Evolutionary conservation across 108 stramenopile genomes (phyloP).

Genomic region (Parietichytrium sp.): DNA sequence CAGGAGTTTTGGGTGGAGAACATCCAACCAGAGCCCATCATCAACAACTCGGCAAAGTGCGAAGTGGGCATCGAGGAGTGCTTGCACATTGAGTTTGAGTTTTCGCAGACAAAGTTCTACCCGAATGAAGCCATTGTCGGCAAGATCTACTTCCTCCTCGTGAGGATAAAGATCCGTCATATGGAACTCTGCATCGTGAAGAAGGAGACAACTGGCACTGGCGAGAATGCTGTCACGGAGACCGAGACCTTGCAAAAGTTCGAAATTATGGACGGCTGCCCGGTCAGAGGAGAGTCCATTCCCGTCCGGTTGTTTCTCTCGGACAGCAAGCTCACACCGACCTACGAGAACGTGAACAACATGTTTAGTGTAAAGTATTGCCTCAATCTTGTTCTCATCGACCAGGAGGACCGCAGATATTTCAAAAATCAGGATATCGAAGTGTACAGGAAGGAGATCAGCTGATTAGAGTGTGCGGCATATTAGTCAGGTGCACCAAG

Average conservation of each 20-base stretch:
- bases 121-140: conserved; percentile 90
- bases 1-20: conserved; percentile 87
- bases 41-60: conserved; percentile 85
- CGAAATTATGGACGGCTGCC: conserved; percentile 99
- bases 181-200: conserved; percentile 98
- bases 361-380: conserved; percentile 93
- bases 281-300: conserved; percentile 86
- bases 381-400: conserved; percentile 96
- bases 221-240: conserved; percentile 80
- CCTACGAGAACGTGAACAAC: conserved; percentile 84
- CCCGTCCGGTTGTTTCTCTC: conserved; percentile 71
- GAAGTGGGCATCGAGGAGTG: conserved; percentile 99
- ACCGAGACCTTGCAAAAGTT: conserved; percentile 93
- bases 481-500: too few relatives aligned
- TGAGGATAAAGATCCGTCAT: conserved; percentile 97
- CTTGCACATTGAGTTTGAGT: conserved; percentile 99
- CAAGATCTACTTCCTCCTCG: conserved; percentile 93
- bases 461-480: background rate
- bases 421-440: conserved; percentile 99
- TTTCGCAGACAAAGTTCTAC: conserved; percentile 84
- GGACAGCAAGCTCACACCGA: conserved; percentile 88
- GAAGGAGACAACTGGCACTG: conserved; percentile 78
- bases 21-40: conserved; percentile 66
- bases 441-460: conserved; percentile 78
- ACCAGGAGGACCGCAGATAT: conserved; percentile 97